Evolutionary conservation across 306 rosid genomes (phyloP).

Genomic region (Mimosa pudica): DNA sequence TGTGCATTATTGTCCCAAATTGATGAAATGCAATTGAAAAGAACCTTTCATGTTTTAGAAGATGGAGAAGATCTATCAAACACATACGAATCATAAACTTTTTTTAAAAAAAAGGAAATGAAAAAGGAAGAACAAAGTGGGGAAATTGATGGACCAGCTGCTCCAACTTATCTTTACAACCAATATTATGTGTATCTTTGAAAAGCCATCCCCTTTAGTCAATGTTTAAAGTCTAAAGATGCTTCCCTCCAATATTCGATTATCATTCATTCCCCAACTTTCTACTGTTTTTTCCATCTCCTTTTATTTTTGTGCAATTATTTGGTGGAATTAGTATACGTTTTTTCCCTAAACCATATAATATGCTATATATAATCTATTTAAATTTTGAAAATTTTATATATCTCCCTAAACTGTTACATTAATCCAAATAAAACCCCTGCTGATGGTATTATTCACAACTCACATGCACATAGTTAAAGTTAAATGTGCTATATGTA

Average conservation of each 20-base stretch:
- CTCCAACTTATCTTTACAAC: constrained; percentile 20
- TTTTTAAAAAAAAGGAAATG: background rate
- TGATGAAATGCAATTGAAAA: background rate
- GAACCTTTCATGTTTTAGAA: background rate
- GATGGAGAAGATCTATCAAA: background rate
- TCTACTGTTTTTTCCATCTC: background rate
- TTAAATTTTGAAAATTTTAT: too few relatives aligned
- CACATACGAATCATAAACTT: background rate
- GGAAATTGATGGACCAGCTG: constrained; percentile 11
- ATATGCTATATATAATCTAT: too few relatives aligned
- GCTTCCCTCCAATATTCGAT: background rate
- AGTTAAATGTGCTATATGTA: too few relatives aligned
- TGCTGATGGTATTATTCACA: too few relatives aligned
- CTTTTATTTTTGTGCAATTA: background rate
- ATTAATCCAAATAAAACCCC: too few relatives aligned
- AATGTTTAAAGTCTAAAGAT: background rate
- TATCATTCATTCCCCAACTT: background rate
- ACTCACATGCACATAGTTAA: too few relatives aligned
- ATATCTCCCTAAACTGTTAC: too few relatives aligned
- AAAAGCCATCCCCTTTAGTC: background rate
- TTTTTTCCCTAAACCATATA: too few relatives aligned
- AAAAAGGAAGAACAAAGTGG: background rate
- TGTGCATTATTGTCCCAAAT: background rate
- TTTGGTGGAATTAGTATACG: too few relatives aligned
- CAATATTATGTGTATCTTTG: background rate